Evolutionary conservation across 495 filamentous ascomycete genomes (phyloP), one percentile per base, ranked within the genome.

Genomic region (Endocarpon pusillum): DNA sequence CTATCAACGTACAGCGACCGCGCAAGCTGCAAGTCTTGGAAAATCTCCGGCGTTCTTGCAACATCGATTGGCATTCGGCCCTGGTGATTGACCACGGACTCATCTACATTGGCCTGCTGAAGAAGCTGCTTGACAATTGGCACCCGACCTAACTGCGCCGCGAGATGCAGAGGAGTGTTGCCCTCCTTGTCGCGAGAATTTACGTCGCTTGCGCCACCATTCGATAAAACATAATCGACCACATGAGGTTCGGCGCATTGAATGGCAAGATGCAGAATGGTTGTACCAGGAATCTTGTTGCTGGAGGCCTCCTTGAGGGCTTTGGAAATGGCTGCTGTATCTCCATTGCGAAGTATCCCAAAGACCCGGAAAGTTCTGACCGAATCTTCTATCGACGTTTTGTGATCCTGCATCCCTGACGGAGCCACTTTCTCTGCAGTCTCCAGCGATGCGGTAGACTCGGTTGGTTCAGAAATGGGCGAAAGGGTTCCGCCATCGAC

Each of bases 231-330:
- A 43, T 81, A 94, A 54, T 97, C 91, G n/a, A 97, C 75, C 9
- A 97, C 84, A n/a, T 80, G 75, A 18, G 78, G 68, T 46, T 96
- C 86, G 12, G 91, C 91, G 46, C 89, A 97, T 51, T 96, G 89
- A n/a, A 94, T 81, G 18, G 89, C 86, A 33, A 97, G 61, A 53
- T 96, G 91, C 11, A 97, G 64, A 25, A 94, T 74, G 0, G 81
- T 83, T 1, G 85, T 89, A 24, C 86, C 83, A 26, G 84, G 80
- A 12, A 86, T 39, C 6, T 58, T 54, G 3, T 55, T 55, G 16
- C 55, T 49, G 9, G 47, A 49, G 11, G 48, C 58, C 44, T 92
- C 83, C 36, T 77, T 75, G 40, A 94, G 79, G 6, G 81, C 85
- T 47, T 78, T 84, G 18, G 79, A 78, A 46, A 97, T 94, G 3